Evolutionary conservation across 495 filamentous ascomycete species (phyloP).

Genomic region (Mytilinidion resinicola): DNA sequence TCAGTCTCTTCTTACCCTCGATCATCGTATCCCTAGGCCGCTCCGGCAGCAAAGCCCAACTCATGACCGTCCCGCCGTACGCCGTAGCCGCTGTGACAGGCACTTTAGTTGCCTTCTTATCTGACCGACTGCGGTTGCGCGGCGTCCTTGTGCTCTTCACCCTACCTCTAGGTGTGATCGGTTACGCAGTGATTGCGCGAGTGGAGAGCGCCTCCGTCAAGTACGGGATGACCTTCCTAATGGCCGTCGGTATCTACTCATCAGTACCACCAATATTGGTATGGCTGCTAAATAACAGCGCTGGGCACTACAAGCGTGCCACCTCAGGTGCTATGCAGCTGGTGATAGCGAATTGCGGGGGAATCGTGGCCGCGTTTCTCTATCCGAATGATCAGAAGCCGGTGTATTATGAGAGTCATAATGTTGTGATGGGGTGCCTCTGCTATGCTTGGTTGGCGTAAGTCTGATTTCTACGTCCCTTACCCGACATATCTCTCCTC

Average conservation of each 20-base stretch:
- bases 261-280: conserved; percentile 18
- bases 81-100: conserved; percentile 24
- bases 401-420: conserved; percentile 46
- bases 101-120: conserved; percentile 37
- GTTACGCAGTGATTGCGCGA: conserved; percentile 21
- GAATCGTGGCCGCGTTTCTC: conserved; percentile 50
- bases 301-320: conserved; percentile 25
- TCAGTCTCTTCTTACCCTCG: conserved; percentile 26
- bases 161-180: conserved; percentile 24
- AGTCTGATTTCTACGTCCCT: conserved; percentile 29
- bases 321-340: conserved; percentile 36
- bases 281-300: conserved; percentile 25
- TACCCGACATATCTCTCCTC: conserved; percentile 5
- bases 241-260: conserved; percentile 25
- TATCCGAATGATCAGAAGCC: conserved; percentile 50
- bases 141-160: conserved; percentile 30
- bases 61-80: conserved; percentile 26
- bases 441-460: conserved; percentile 60
- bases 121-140: conserved; percentile 42
- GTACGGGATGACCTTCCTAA: conserved; percentile 27
- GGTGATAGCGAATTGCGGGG: conserved; percentile 46
- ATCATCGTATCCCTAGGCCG: conserved; percentile 33
- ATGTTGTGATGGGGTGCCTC: conserved; percentile 51
- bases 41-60: conserved; percentile 20
- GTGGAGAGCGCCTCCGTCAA: conserved; percentile 8